Evolutionary conservation across 2,329 filamentous ascomycete species (phyloP).

Genomic region (Neonectria ditissima): DNA sequence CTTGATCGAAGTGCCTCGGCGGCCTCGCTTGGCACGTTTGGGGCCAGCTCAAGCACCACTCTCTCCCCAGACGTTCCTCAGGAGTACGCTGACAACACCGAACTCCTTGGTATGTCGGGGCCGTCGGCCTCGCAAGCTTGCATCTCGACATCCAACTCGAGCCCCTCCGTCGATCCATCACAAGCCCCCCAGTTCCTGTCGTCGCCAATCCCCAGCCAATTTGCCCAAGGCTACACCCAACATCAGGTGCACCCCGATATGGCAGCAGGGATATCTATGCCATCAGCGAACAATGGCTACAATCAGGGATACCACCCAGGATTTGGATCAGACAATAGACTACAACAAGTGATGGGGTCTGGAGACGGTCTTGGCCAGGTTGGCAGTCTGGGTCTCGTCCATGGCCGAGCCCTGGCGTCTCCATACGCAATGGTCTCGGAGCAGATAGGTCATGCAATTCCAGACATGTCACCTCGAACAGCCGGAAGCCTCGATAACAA

Average conservation of each 20-base stretch:
- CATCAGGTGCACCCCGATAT: neutral
- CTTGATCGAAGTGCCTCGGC: constrained; percentile 35
- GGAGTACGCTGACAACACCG: constrained; percentile 4
- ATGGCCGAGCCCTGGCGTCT: neutral
- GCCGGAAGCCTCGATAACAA: neutral
- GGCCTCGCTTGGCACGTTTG: constrained; percentile 31
- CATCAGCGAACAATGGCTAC: neutral
- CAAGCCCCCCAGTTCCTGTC: constrained; percentile 11
- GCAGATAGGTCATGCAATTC: neutral
- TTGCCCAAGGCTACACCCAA: constrained; percentile 1
- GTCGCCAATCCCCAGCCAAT: constrained; percentile 5
- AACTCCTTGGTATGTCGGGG: constrained; percentile 1
- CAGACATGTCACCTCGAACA: constrained; percentile 17
- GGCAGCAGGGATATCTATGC: neutral
- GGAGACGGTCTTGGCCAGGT: constrained; percentile 4
- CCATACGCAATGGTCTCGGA: neutral
- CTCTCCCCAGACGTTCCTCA: constrained; percentile 6
- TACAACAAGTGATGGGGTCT: neutral
- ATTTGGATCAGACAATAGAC: neutral
- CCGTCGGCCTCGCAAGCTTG: neutral
- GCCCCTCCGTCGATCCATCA: constrained; percentile 18
- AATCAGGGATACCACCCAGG: neutral
- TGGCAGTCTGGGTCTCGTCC: neutral
- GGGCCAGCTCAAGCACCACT: constrained; percentile 13
- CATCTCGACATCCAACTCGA: constrained; percentile 12